These are phyloP conservation scores for Meyerozyma carpophila DNA, from an alignment of 1,139 yeast species.

Conservation along the genomic window DNA sequence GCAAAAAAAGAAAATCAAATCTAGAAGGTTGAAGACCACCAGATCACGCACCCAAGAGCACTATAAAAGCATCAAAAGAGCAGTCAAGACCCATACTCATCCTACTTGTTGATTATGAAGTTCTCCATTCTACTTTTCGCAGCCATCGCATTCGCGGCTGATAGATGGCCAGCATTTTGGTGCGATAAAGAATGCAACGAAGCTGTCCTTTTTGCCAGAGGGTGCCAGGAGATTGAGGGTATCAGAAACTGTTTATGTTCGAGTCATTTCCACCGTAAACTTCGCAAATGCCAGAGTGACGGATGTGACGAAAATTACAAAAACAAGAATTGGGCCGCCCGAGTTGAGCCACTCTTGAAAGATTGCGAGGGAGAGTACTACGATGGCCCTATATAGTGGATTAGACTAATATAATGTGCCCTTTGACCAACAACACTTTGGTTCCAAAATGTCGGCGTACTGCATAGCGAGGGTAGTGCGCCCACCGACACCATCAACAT, in stretches of 20 bases:
- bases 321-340: constrained; percentile 7
- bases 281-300: constrained; percentile 6
- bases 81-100: background rate
- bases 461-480: background rate
- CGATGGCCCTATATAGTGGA: constrained; percentile 6
- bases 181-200: constrained; percentile 13
- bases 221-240: constrained; percentile 4
- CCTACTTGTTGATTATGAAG: background rate
- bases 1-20: background rate
- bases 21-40: background rate
- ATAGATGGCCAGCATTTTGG: constrained; percentile 11
- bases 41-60: background rate
- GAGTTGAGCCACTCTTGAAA: constrained; percentile 6
- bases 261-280: constrained; percentile 7
- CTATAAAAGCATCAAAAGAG: too few species aligned
- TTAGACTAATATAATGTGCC: background rate
- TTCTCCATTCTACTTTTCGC: background rate
- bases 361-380: constrained; percentile 7
- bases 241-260: constrained; percentile 6
- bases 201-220: constrained; percentile 10
- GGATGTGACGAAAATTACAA: constrained; percentile 8
- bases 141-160: constrained; percentile 5
- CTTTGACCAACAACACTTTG: background rate
- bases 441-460: background rate
- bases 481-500: background rate